Base-by-base conservation (phyloP, 1,139 yeast species). In the Scheffersomyces cryptocercus region DNA sequence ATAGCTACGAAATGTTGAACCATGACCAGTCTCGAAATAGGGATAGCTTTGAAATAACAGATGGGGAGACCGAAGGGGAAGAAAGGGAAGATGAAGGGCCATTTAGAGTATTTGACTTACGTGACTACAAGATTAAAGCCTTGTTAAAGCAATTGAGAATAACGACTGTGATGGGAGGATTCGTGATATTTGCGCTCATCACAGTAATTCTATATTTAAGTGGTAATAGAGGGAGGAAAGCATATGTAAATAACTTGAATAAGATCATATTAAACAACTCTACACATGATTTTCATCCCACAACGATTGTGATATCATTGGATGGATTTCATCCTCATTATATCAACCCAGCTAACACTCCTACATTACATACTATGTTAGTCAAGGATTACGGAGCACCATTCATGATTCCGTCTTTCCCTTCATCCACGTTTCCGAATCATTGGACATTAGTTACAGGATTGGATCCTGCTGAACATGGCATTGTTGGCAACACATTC, bases 281-380 rank as follows among this genome's bases (percentile, higher is more conserved):
- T 3, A 88, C 97, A 0, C 84, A 82, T 49, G 67, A 68, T 1
- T 89, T 84, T 63, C 72, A 83, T 52, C 88, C 95, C 15, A 82
- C 96, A 3, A 90, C 97, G 0, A 65, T 90, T 1, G 62, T 89
- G 42, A 70, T 90, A 2, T 88, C 96, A 0, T 63, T 90, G 35
- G 97, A 88, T 59, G 97, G 97, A 10, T 87, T 90, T 64, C 96
- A 90, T 60, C 97, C 97, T 8, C 95, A 88, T 57, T 88, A 88
- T 58, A 80, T 90, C n/a, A 82, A 83, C 24, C 60, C 77, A 5
- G 68, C 73, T 15, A 57, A 75, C 35, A 90, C 97, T 0, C 97
- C 98, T 1, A 70, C 81, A 34, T 59, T 91, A 59, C 85, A 86
- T 56, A 65, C 72, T 12, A 64, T 86, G 61, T 64, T 81, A 53